These are phyloP conservation scores for Ascodesmis nigricans DNA, from an alignment of 495 filamentous ascomycete genomes.

Conservation along the genomic window DNA sequence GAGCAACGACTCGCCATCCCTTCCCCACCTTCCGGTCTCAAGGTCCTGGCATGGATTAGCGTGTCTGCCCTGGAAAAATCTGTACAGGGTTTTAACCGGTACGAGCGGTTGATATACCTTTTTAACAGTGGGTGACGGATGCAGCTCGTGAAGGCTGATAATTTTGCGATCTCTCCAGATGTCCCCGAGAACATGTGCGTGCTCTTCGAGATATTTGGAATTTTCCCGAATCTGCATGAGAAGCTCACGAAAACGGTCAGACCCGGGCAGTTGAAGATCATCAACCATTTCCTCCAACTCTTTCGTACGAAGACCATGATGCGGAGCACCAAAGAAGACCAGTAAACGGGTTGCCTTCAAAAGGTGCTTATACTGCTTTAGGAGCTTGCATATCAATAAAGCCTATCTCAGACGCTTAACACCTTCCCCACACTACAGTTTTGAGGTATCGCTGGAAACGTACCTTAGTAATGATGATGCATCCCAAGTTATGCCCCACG, in stretches of 20 bases:
- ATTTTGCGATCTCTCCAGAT: constrained; percentile 4
- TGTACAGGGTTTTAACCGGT: too few species aligned
- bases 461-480: too few species aligned
- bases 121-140: constrained; percentile 4
- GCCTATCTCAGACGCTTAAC: too few species aligned
- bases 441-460: too few species aligned
- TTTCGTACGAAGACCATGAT: neutral
- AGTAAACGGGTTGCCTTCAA: too few species aligned
- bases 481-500: too few species aligned
- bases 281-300: neutral
- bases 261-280: neutral
- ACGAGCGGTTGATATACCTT: constrained; percentile 1
- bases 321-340: constrained; percentile 7
- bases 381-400: too few species aligned
- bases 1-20: constrained; percentile 2
- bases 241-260: too few species aligned
- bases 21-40: neutral
- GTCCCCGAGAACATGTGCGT: constrained; percentile 8
- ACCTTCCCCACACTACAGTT: too few species aligned
- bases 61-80: neutral
- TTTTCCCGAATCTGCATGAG: constrained; percentile 11
- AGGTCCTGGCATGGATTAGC: neutral
- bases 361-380: too few species aligned
- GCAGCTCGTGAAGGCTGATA: constrained; percentile 6
- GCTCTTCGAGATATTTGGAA: constrained; percentile 8